Evolutionary conservation across 1,284 basidiomycete species (phyloP), one percentile per base, ranked within the genome.

Genomic region (Tilletia walkeri): DNA sequence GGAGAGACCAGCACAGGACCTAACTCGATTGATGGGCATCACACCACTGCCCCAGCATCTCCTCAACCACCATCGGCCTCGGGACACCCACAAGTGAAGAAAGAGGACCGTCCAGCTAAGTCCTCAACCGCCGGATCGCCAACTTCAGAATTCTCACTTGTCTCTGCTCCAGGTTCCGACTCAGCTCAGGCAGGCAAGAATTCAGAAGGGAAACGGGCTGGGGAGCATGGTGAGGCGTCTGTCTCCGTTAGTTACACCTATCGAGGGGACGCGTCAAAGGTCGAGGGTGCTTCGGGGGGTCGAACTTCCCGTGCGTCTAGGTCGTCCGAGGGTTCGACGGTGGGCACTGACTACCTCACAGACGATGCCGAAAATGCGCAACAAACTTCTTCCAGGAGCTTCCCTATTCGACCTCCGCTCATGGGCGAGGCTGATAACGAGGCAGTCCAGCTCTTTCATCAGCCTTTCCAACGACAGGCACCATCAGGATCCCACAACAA

Each of bases 191-290:
- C 41, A 45, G 41, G 14, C 41, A 45, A 45, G 14, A 45, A 34
- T n/a, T 56, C 54, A n/a, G 54, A 56, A 30, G 54, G 54, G 5
- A 56, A 56, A 24, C 54, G 54, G 6, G 54, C 54, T 12, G 54
- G 54, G 1, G 16, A 56, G 14, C 34, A 12, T 12, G 12, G 14
- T 56, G 54, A 56, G 41, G 41, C 14, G 14, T 14, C 41, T 45
- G 41, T 45, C 1, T 9, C 9, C 41, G 41, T 1, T 9, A 14
- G 41, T 3, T 1, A 14, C 41, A 45, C 41, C 41, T 45, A 45
- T 3, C 41, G 41, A 9, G 41, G 41, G 9, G 41, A 45, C 14
- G 41, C 41, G 41, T 45, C 54, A n/a, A 14, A 56, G 20, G 54
- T 34, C 20, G 24, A 56, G 3, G 54, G 54, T 30, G 24, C 54